A percentile compares a stretch with the other conserved stretches of the same genome.
phyloP scores from a whole-genome alignment of 2,329 filamentous ascomycete species.

The Ophiostoma populinum region DNA sequence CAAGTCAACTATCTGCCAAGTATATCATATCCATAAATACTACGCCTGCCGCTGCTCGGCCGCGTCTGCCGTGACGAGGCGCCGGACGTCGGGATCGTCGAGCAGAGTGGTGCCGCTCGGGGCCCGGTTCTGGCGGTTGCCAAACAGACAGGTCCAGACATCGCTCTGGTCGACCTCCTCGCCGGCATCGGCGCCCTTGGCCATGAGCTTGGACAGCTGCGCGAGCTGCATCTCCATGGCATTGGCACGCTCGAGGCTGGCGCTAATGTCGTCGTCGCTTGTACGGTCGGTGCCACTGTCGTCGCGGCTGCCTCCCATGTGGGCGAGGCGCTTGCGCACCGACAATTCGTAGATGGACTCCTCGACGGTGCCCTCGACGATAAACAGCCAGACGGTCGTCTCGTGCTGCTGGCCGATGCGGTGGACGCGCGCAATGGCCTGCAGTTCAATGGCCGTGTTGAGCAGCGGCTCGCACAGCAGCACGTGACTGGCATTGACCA shows the following conservation, averaged over 20 bases:
- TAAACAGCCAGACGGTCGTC: constrained; percentile 90
- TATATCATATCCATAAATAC: no score
- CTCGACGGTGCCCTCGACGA: constrained; percentile 81
- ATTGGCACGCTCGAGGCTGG: constrained; percentile 64
- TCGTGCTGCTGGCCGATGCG: constrained; percentile 77
- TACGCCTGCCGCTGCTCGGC: constrained; percentile 20
- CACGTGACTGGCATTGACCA: constrained; percentile 85
- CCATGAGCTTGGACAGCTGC: constrained; percentile 51
- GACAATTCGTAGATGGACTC: constrained; percentile 82
- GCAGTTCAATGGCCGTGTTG: constrained; percentile 83
- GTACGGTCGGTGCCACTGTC: constrained; percentile 10
- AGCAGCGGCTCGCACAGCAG: constrained; percentile 88
- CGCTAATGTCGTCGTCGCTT: constrained; percentile 32
- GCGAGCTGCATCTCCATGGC: constrained; percentile 66
- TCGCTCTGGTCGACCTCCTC: constrained; percentile 67
- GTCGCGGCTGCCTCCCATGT: constrained; percentile 37
- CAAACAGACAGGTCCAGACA: constrained; percentile 81
- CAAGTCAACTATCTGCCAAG: background rate
- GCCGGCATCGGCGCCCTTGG: constrained; percentile 51
- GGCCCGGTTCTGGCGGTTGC: constrained; percentile 22
- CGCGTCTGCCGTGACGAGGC: constrained; percentile 29
- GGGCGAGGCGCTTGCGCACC: constrained; percentile 58
- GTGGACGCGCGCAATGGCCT: constrained; percentile 88
- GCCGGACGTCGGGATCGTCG: constrained; percentile 11
- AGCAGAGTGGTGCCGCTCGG: constrained; percentile 3